Evolutionary conservation across 768 basidiomycete genomes (phyloP).

Genomic region (Hemileccinum rubropunctum): DNA sequence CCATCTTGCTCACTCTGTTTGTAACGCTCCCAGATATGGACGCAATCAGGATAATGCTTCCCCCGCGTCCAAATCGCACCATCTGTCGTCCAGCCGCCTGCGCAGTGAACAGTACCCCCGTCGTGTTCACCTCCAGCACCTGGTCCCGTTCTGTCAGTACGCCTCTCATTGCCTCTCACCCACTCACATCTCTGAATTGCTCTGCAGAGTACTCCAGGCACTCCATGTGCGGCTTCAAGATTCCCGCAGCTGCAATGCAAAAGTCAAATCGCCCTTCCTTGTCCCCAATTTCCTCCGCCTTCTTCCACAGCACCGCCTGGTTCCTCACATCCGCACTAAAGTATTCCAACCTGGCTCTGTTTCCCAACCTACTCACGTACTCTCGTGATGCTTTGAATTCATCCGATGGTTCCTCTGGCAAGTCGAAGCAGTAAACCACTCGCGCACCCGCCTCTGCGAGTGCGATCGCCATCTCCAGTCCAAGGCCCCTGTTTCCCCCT

Average conservation of each 20-base stretch:
- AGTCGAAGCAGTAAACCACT: conserved; percentile 69
- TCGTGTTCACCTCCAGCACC: conserved; percentile 67
- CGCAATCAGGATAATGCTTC: conserved; percentile 60
- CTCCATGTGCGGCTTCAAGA: conserved; percentile 56
- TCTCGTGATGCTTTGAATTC: conserved; percentile 55
- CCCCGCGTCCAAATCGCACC: conserved; percentile 43
- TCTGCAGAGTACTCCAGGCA: conserved; percentile 65
- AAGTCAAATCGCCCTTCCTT: conserved; percentile 70
- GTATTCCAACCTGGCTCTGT: conserved; percentile 53
- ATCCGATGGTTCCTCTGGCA: conserved; percentile 51
- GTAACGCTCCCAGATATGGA: conserved; percentile 68
- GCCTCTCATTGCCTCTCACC: neutral
- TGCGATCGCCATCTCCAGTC: conserved; percentile 80
- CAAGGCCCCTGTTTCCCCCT: conserved; percentile 67
- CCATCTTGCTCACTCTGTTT: conserved; percentile 49
- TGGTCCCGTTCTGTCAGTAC: conserved; percentile 22
- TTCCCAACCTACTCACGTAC: conserved; percentile 48
- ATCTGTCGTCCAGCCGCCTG: conserved; percentile 61
- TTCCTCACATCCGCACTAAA: conserved; percentile 61
- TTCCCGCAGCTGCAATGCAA: conserved; percentile 76
- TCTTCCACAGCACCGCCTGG: conserved; percentile 57
- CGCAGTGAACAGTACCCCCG: conserved; percentile 58
- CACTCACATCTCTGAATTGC: conserved; percentile 59
- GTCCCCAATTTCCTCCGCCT: conserved; percentile 58
- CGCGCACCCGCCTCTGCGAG: conserved; percentile 71